These are phyloP conservation scores for Kodamaea restingae DNA, from an alignment of 805 yeast genomes.

Conservation along the genomic window DNA sequence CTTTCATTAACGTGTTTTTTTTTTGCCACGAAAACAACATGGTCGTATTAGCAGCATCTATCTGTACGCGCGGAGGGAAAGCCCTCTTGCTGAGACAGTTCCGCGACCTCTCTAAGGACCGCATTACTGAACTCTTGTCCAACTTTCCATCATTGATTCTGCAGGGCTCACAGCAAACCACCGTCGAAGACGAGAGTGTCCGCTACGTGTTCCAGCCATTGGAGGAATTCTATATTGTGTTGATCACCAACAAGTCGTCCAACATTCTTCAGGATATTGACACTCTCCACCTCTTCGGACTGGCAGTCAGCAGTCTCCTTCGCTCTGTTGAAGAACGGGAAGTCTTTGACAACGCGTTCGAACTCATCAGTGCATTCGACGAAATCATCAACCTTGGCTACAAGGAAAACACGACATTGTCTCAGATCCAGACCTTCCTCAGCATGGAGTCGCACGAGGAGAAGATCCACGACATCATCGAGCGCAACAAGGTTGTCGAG, in stretches of 20 bases:
- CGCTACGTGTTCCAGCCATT: slow-evolving; percentile 95
- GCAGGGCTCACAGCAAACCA: slow-evolving; percentile 71
- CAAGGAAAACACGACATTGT: slow-evolving; percentile 75
- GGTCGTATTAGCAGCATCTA: slow-evolving; percentile 91
- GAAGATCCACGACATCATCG: slow-evolving; percentile 96
- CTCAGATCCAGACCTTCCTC: slow-evolving; percentile 83
- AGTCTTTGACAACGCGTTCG: slow-evolving; percentile 80
- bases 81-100: slow-evolving; percentile 91
- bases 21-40: slow-evolving; percentile 26
- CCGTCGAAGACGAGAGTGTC: slow-evolving; percentile 86
- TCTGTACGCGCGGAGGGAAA: slow-evolving; percentile 90
- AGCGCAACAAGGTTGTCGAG: slow-evolving; percentile 92
- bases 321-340: slow-evolving; percentile 76
- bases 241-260: slow-evolving; percentile 86
- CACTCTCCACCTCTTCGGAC: slow-evolving; percentile 80
- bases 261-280: slow-evolving; percentile 93
- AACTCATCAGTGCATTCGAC: slow-evolving; percentile 86
- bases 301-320: slow-evolving; percentile 71
- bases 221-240: slow-evolving; percentile 86
- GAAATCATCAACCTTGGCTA: slow-evolving; percentile 89
- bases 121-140: slow-evolving; percentile 81
- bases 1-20: too few relatives aligned
- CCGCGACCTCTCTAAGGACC: slow-evolving; percentile 74
- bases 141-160: slow-evolving; percentile 79
- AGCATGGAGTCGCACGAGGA: slow-evolving; percentile 99